phyloP scores from a whole-genome alignment of 2,329 filamentous ascomycete genomes.

The Cladophialophora yegresii region DNA sequence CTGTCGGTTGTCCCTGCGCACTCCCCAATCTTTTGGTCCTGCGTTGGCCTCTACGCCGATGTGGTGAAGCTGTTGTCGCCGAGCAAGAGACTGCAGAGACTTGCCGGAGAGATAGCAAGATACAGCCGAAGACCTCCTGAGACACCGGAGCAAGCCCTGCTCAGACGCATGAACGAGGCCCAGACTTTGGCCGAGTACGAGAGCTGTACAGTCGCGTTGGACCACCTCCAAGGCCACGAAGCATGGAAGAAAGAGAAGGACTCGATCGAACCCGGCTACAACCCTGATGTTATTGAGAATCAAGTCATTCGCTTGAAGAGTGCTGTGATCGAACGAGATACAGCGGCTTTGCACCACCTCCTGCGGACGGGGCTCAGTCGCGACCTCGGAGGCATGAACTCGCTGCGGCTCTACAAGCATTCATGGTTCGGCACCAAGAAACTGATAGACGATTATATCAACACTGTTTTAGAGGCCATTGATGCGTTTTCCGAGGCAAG shows the following conservation, averaged over 20 bases:
- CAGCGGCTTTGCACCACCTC: slow-evolving; percentile 74
- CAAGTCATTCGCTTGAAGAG: slow-evolving; percentile 74
- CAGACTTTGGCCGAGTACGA: slow-evolving; percentile 72
- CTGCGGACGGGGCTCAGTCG: slow-evolving; percentile 78
- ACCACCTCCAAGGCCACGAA: slow-evolving; percentile 76
- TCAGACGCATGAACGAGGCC: slow-evolving; percentile 54
- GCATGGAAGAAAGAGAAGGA: slow-evolving; percentile 72
- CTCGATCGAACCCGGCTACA: slow-evolving; percentile 64
- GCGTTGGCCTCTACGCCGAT: slow-evolving; percentile 30
- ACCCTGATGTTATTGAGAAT: slow-evolving; percentile 66
- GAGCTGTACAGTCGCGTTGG: slow-evolving; percentile 72
- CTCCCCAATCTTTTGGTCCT: slow-evolving; percentile 29
- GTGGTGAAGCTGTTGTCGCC: slow-evolving; percentile 30
- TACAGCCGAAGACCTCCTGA: slow-evolving; percentile 28
- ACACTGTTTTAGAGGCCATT: slow-evolving; percentile 74
- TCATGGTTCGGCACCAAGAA: slow-evolving; percentile 83
- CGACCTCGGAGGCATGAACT: slow-evolving; percentile 82
- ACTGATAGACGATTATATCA: slow-evolving; percentile 83
- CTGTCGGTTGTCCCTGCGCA: slow-evolving; percentile 53
- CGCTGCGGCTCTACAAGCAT: slow-evolving; percentile 77
- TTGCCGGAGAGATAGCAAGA: slow-evolving; percentile 31
- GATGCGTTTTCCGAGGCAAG: slow-evolving; percentile 67
- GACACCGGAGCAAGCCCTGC: slow-evolving; percentile 17
- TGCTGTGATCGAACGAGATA: slow-evolving; percentile 70
- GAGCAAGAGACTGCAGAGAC: slow-evolving; percentile 24